Conservation (phyloP, 2,329 filamentous ascomycete genomes). For the Bipolaris oryzae region DNA sequence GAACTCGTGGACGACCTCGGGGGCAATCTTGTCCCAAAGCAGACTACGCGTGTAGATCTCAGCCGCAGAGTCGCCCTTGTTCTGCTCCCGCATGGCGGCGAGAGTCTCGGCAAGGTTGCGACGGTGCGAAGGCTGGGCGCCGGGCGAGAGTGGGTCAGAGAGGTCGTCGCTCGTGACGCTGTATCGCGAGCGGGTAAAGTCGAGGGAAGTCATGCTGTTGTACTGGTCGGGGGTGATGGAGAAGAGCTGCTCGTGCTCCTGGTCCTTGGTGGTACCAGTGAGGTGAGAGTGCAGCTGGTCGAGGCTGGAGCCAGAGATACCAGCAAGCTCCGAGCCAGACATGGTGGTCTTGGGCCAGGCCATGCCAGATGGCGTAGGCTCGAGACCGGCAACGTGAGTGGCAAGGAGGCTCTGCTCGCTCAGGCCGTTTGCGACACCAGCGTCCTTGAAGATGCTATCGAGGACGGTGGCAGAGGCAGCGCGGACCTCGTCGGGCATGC, state of each 20-base stretch:
- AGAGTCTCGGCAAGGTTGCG: constrained; percentile 81
- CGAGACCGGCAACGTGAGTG: constrained; percentile 54
- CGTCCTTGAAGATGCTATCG: constrained; percentile 81
- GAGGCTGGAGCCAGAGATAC: constrained; percentile 44
- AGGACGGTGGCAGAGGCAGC: constrained; percentile 78
- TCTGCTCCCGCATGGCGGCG: constrained; percentile 73
- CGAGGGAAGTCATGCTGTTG: constrained; percentile 78
- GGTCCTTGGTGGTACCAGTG: constrained; percentile 73
- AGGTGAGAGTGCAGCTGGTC: constrained; percentile 54
- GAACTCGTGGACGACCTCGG: constrained; percentile 90
- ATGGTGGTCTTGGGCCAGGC: constrained; percentile 47
- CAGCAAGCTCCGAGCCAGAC: constrained; percentile 46
- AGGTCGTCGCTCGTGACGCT: constrained; percentile 58
- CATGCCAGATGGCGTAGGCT: constrained; percentile 47
- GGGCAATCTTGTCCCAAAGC: constrained; percentile 91
- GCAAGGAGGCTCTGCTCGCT: constrained; percentile 56
- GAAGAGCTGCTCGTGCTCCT: constrained; percentile 87
- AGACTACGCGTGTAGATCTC: constrained; percentile 93
- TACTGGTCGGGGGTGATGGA: constrained; percentile 86
- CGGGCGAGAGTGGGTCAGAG: constrained; percentile 46
- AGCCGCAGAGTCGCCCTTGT: constrained; percentile 72
- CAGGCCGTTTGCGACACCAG: constrained; percentile 61
- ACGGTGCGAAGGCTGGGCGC: constrained; percentile 61
- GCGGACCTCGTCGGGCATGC: constrained; percentile 80
- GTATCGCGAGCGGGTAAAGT: constrained; percentile 64